A percentile compares a stretch with the other conserved stretches of the same genome.
phyloP scores from a whole-genome alignment of 768 basidiomycete species.

The Podaxis mareebaensis region DNA sequence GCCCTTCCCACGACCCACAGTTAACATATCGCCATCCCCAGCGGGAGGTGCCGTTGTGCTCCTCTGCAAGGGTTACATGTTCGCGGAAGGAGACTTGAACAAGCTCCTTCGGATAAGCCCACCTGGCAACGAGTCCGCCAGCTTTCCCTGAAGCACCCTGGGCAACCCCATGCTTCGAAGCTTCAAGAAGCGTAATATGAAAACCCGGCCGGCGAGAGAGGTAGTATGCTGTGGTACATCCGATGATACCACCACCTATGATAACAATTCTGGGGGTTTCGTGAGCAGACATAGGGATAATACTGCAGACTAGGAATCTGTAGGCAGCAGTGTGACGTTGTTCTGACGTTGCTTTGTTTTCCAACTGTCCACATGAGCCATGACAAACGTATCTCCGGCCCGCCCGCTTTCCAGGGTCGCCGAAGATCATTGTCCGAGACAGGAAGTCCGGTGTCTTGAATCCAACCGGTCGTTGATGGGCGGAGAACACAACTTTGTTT shows the following conservation, averaged over 20 bases:
- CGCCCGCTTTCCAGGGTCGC: background rate
- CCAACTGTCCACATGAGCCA: background rate
- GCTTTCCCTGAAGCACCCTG: constrained; percentile 86
- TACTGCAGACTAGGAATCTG: background rate
- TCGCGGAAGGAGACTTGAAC: constrained; percentile 72
- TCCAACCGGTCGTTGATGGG: too few relatives aligned
- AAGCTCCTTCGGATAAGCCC: constrained; percentile 78
- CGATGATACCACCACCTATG: constrained; percentile 87
- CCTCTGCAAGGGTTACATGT: constrained; percentile 69
- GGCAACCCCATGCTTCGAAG: constrained; percentile 64
- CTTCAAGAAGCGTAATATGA: constrained; percentile 66
- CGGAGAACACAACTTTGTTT: background rate
- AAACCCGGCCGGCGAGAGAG: constrained; percentile 54
- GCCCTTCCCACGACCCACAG: constrained; percentile 76
- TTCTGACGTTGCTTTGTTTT: background rate
- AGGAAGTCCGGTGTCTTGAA: background rate
- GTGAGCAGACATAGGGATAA: background rate
- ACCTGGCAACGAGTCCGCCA: constrained; percentile 80
- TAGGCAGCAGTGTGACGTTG: background rate
- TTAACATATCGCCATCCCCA: constrained; percentile 84
- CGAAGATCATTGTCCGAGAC: background rate
- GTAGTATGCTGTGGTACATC: constrained; percentile 83
- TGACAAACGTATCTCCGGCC: background rate
- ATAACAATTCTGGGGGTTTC: constrained; percentile 51
- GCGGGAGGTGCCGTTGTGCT: constrained; percentile 65